phyloP scores from a whole-genome alignment of 2,329 filamentous ascomycete species.

The Bipolaris sorokiniana region DNA sequence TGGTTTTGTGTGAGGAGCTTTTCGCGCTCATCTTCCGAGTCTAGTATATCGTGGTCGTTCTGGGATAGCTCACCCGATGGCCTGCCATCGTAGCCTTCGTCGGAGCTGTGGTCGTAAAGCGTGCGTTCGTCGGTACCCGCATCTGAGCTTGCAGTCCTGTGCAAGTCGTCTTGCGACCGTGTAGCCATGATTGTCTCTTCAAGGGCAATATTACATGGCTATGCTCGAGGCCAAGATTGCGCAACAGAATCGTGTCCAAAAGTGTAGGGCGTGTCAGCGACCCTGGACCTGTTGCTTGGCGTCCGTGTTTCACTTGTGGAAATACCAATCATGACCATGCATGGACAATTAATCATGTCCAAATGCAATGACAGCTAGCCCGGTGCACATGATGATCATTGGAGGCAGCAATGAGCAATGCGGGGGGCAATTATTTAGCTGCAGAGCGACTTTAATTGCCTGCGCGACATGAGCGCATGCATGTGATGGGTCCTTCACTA shows the following conservation, averaged over 20 bases:
- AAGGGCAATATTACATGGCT: constrained; percentile 22
- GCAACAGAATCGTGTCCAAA: constrained; percentile 10
- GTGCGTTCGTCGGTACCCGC: constrained; percentile 39
- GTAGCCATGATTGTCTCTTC: constrained; percentile 31
- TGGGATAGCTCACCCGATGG: constrained; percentile 45
- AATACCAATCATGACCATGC: not conserved
- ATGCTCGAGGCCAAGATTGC: constrained; percentile 8
- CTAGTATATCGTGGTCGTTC: constrained; percentile 50
- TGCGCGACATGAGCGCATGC: not conserved
- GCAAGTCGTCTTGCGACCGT: constrained; percentile 21
- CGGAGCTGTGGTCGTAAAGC: constrained; percentile 40
- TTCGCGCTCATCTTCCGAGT: constrained; percentile 56
- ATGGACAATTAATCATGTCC: not conserved
- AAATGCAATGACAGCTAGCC: not conserved
- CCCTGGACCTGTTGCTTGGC: constrained; percentile 14
- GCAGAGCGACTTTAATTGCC: not conserved
- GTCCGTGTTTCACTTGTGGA: constrained; percentile 10
- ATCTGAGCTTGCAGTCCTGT: constrained; percentile 27
- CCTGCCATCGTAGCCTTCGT: constrained; percentile 42
- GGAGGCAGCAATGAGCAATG: not conserved
- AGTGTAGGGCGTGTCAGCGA: constrained; percentile 16
- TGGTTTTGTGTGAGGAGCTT: constrained; percentile 46
- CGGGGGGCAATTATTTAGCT: not conserved
- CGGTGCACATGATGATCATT: not conserved
- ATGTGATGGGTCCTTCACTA: not conserved